Evolutionary conservation across 2,329 filamentous ascomycete genomes (phyloP), one percentile per base, ranked within the genome.

Genomic region (Aspergillus uvarum): DNA sequence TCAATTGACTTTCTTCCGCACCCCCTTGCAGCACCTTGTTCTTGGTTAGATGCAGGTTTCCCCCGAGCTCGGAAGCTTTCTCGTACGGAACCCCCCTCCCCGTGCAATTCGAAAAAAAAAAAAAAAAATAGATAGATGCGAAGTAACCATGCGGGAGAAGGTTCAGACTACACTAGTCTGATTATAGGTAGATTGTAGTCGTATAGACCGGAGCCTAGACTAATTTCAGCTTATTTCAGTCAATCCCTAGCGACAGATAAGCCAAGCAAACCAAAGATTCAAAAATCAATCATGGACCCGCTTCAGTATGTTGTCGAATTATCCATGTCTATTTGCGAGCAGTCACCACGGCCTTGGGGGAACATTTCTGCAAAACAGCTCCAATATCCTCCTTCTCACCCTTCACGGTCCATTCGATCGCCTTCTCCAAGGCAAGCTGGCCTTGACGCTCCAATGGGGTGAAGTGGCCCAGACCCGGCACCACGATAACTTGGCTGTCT

Each of bases 401-500:
- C 11, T 67, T 64, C 35, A 72, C 65, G 58, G 74, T 72, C 77
- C 77, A 79, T 56, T 76, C 68, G 6, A 77, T 62, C 2, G 75
- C 69, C 63, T 75, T 76, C 61, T 76, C 76, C 52, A 85, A 55
- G 2, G 79, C 80, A 19, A 67, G 68, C 6, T 74, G 70, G 29
- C 78, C 79, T 51, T 78, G 72, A 50, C 71, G 68, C 67, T 85
- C 82, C 47, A 82, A 64, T 2, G 83, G 79, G 14, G 80, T 79
- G 76, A 83, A 86, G 70, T 87, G 85, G 0, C 81, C 83, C 11
- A 78, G 79, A 8, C 74, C 69, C 3, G 81, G 78, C 7, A 86
- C 68, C 47, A 81, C 63, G 19, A 84, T 70, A 4, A 85, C 76
- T 65, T 85, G 80, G 58, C 82, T 84, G 22, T 76, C 75, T 59